phyloP scores from a whole-genome alignment of 139 green algal genomes.

The Chlamydomonas eustigma region DNA sequence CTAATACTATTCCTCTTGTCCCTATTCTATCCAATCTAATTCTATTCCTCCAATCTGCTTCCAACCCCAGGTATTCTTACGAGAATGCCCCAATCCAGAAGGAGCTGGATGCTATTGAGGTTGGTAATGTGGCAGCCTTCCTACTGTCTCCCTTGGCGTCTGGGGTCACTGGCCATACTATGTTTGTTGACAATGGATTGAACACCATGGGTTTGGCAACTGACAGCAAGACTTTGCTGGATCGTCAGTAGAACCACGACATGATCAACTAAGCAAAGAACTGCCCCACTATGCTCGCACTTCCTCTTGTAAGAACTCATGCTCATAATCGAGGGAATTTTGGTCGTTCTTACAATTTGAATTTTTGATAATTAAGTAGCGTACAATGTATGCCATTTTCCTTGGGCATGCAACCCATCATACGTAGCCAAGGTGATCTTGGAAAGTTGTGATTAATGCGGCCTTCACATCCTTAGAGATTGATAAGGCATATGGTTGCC shows the following conservation, averaged over 20 bases:
- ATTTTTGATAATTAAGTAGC: too few species aligned
- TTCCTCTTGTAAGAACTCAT: too few species aligned
- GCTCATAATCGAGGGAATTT: too few species aligned
- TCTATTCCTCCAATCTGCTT: neutral
- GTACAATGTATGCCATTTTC: too few species aligned
- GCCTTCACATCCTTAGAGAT: too few species aligned
- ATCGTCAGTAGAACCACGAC: neutral
- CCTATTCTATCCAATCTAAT: neutral
- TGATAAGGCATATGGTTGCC: too few species aligned
- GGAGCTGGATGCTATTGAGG: constrained; percentile 79
- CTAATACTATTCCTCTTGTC: neutral
- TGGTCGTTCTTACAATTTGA: too few species aligned
- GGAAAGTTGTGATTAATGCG: too few species aligned
- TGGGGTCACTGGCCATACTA: constrained; percentile 62
- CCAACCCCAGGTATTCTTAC: constrained; percentile 65
- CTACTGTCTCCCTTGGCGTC: constrained; percentile 88
- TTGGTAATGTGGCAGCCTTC: constrained; percentile 85
- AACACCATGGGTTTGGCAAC: constrained; percentile 89
- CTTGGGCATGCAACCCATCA: too few species aligned
- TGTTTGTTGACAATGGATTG: constrained; percentile 89
- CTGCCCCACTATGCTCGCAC: too few species aligned
- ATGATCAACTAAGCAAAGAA: too few species aligned
- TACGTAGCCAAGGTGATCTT: too few species aligned
- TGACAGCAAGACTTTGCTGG: constrained; percentile 68
- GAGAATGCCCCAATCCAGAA: constrained; percentile 95